Evolutionary conservation across 352 stramenopile species (phyloP).

Genomic region (Globisporangium cylindrosporum): DNA sequence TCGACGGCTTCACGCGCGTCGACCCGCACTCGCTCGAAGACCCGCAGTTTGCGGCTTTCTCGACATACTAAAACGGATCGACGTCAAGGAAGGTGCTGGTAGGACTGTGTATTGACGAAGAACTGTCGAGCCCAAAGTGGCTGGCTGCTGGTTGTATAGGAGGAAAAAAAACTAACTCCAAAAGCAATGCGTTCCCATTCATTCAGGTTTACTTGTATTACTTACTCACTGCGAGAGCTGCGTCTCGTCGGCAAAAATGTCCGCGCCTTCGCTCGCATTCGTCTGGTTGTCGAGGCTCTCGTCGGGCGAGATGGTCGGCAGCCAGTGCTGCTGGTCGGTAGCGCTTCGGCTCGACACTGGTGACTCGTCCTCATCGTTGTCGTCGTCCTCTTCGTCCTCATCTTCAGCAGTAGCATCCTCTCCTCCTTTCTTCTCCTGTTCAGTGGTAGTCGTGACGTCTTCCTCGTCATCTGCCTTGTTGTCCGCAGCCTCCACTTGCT

Average conservation of each 20-base stretch:
- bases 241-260: constrained; percentile 41
- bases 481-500: neutral
- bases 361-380: constrained; percentile 12
- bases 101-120: neutral
- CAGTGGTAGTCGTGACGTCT: constrained; percentile 10
- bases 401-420: neutral
- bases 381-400: constrained; percentile 6
- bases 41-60: constrained; percentile 63
- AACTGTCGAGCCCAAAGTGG: neutral
- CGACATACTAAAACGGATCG: constrained; percentile 21
- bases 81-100: neutral
- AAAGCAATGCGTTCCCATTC: neutral
- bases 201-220: neutral
- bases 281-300: constrained; percentile 18
- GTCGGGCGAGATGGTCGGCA: constrained; percentile 19
- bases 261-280: constrained; percentile 22
- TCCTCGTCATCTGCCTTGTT: constrained; percentile 7
- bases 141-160: no score
- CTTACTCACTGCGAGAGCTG: constrained; percentile 21
- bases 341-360: neutral
- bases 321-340: neutral
- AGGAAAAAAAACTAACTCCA: neutral
- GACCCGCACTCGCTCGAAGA: constrained; percentile 50
- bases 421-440: constrained; percentile 17
- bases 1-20: constrained; percentile 63